Evolutionary conservation across 2,329 filamentous ascomycete genomes (phyloP), one percentile per base, ranked within the genome.

Genomic region (Fusarium annulatum): DNA sequence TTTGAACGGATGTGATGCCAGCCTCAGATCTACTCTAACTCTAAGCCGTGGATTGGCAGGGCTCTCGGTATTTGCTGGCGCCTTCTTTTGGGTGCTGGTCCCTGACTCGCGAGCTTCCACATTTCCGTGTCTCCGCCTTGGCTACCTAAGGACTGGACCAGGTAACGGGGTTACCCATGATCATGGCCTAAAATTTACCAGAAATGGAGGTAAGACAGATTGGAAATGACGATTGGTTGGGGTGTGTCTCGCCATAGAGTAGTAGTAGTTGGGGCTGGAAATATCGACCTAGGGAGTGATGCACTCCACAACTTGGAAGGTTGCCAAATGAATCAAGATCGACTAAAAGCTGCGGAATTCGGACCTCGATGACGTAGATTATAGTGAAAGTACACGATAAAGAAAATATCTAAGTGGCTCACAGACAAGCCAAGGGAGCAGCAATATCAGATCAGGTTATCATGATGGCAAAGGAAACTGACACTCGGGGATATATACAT

Each of bases 21-120:
- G 48, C 38, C 38, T 53, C 38, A 68, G 49, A 69, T 69, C 65
- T 61, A 53, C 39, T 57, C 36, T 52, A 42, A 28, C 39, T 57
- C 36, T 52, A 42, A 28, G 59, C 15, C 41, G 58, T 53, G 59
- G 34, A 38, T 64, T 41, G 59, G 51, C 46, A 69, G 53, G 51
- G 59, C 45, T 64, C 58, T 52, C 41, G 59, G 51, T 65, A 48
- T 48, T 46, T 57, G n/a, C 38, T 39, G 42, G 33, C 33, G 19
- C 43, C 43, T 55, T 62, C 41, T 45, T 51, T 42, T n/a, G 42
- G 14, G 41, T 55, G 48, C 42, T 48, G 33, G 33, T 34, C 26
- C 52, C 67, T 69, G 67, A 69, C 67, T 69, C 67, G 46, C 36
- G n/a, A 48, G 52, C 58, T 53, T 51, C 67, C 52, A 43, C 15